Conservation (phyloP, 2,329 filamentous ascomycete genomes). For the Phoma sp. region DNA sequence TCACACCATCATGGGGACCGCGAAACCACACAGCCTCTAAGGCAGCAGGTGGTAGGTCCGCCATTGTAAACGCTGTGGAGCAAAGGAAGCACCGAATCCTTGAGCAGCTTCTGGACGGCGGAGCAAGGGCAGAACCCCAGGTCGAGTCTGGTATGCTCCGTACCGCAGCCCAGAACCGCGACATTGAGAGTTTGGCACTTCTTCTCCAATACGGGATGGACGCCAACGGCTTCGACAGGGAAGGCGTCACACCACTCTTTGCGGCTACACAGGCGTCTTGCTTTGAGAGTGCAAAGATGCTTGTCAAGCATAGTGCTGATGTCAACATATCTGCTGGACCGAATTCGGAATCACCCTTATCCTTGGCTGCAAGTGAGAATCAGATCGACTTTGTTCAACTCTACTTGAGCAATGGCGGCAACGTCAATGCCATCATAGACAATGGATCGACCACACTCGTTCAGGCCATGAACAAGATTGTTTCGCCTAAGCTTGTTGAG, state of each 20-base stretch:
- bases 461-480: conserved; percentile 66
- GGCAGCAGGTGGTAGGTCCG: conserved; percentile 44
- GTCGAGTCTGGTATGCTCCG: conserved; percentile 44
- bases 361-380: conserved; percentile 59
- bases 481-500: conserved; percentile 63
- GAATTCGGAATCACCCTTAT: conserved; percentile 64
- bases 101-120: conserved; percentile 44
- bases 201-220: conserved; percentile 42
- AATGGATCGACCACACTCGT: conserved; percentile 69
- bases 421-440: conserved; percentile 61
- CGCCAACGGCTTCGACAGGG: conserved; percentile 40
- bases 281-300: conserved; percentile 56
- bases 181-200: conserved; percentile 37
- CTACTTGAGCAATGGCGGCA: conserved; percentile 67
- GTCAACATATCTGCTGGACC: conserved; percentile 46
- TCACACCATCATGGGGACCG: conserved; percentile 27
- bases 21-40: conserved; percentile 36
- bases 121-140: conserved; percentile 36
- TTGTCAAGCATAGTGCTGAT: conserved; percentile 37
- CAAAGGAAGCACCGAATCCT: conserved; percentile 70
- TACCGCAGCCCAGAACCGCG: conserved; percentile 40
- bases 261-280: conserved; percentile 37
- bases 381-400: conserved; percentile 66
- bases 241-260: conserved; percentile 39
- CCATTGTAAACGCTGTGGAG: conserved; percentile 62